Evolutionary conservation across 306 rosid genomes (phyloP).

Genomic region (Cicer judaicum): DNA sequence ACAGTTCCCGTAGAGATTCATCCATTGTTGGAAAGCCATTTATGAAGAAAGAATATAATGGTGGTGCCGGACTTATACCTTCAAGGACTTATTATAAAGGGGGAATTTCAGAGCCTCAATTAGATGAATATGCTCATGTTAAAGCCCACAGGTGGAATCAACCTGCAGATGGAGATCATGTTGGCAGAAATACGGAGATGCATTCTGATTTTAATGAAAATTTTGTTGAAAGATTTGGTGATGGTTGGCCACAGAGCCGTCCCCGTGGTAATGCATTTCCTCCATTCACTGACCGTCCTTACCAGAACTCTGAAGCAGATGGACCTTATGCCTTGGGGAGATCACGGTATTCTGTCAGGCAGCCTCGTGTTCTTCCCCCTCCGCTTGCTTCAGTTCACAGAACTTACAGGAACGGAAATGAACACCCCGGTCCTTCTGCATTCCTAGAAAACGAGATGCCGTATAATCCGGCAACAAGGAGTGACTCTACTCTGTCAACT

Average conservation of each 20-base stretch:
- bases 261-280: slow-evolving; percentile 62
- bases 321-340: slow-evolving; percentile 76
- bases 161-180: slow-evolving; percentile 69
- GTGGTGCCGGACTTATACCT: slow-evolving; percentile 63
- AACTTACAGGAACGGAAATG: slow-evolving; percentile 61
- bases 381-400: slow-evolving; percentile 71
- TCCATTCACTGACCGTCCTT: slow-evolving; percentile 64
- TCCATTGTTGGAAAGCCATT: slow-evolving; percentile 65
- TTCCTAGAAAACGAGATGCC: slow-evolving; percentile 66
- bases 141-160: slow-evolving; percentile 79
- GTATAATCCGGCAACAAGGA: slow-evolving; percentile 57
- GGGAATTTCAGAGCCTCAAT: slow-evolving; percentile 61
- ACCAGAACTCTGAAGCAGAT: slow-evolving; percentile 71
- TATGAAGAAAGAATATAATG: slow-evolving; percentile 69
- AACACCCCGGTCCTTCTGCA: slow-evolving; percentile 59
- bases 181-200: slow-evolving; percentile 61
- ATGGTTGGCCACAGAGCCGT: slow-evolving; percentile 72
- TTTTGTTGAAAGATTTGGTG: slow-evolving; percentile 70
- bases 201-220: slow-evolving; percentile 77
- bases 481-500: slow-evolving; percentile 57
- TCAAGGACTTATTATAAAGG: slow-evolving; percentile 64
- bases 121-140: slow-evolving; percentile 63
- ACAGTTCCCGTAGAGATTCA: slow-evolving; percentile 61
- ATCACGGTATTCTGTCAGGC: slow-evolving; percentile 78
- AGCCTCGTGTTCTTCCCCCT: slow-evolving; percentile 97